Percentiles rank a stretch among this genome's conserved stretches.
These are phyloP conservation scores for Candida oleophila DNA, from an alignment of 805 yeast genomes.

Conservation along the genomic window DNA sequence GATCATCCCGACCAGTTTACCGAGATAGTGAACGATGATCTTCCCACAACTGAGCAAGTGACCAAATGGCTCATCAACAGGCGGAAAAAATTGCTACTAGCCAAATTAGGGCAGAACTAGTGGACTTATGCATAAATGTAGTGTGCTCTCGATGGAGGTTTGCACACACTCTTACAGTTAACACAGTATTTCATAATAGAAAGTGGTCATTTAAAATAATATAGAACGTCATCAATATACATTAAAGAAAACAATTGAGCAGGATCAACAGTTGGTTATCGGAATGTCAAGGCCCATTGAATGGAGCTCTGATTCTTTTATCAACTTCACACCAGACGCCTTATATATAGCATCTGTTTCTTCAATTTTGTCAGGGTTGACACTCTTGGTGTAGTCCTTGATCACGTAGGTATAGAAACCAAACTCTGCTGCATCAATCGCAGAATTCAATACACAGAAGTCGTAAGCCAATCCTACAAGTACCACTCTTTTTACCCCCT, in stretches of 20 bases:
- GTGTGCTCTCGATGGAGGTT: too few species aligned
- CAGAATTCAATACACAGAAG: slow-evolving; percentile 78
- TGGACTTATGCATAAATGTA: too few species aligned
- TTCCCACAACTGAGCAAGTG: slow-evolving; percentile 39
- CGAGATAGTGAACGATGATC: slow-evolving; percentile 10
- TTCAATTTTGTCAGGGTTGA: slow-evolving; percentile 41
- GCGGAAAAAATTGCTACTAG: slow-evolving; percentile 42
- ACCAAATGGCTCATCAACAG: slow-evolving; percentile 48
- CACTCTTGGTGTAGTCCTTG: slow-evolving; percentile 55
- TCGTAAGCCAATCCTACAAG: slow-evolving; percentile 86
- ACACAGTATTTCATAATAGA: too few species aligned
- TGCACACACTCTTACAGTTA: too few species aligned
- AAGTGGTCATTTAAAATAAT: too few species aligned
- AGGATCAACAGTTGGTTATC: neutral
- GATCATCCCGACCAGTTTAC: slow-evolving; percentile 11
- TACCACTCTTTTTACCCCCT: slow-evolving; percentile 57
- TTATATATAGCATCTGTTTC: slow-evolving; percentile 34
- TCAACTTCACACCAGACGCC: slow-evolving; percentile 32
- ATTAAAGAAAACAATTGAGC: too few species aligned
- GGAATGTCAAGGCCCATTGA: slow-evolving; percentile 2
- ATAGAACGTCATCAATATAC: too few species aligned
- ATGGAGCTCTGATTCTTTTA: slow-evolving; percentile 6
- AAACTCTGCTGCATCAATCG: slow-evolving; percentile 57
- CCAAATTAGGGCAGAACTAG: slow-evolving; percentile 22
- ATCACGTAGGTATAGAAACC: slow-evolving; percentile 70